Conservation (phyloP, 805 yeast genomes). For the Grigorovia jiainica region DNA sequence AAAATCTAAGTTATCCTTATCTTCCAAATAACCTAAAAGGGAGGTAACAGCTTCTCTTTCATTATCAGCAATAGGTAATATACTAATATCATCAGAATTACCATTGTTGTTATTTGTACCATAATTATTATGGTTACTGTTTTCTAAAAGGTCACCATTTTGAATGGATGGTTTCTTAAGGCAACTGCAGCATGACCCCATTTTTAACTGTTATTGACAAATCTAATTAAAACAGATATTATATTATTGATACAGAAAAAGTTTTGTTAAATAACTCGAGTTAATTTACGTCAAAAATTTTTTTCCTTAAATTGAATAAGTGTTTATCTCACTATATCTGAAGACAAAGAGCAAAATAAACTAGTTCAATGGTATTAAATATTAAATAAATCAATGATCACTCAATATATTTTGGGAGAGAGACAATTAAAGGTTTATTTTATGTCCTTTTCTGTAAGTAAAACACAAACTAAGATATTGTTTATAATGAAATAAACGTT, state of each 20-base stretch:
- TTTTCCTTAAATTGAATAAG: no score
- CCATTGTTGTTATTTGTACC: not conserved
- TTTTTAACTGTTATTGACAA: constrained; percentile 15
- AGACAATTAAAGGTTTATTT: not conserved
- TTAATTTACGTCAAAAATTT: no score
- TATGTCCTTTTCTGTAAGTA: no score
- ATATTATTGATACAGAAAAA: no score
- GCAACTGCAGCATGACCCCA: constrained; percentile 51
- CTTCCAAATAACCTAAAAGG: constrained; percentile 79
- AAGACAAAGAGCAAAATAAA: no score
- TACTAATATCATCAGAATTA: constrained; percentile 37
- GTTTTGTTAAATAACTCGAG: no score
- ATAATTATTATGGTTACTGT: not conserved
- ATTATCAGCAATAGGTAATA: constrained; percentile 81
- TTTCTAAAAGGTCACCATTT: not conserved
- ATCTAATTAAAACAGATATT: no score
- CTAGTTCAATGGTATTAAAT: no score
- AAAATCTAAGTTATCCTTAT: constrained; percentile 64
- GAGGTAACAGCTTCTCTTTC: constrained; percentile 95
- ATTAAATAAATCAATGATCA: no score
- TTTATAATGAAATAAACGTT: not conserved
- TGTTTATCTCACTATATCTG: no score
- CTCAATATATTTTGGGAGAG: no score
- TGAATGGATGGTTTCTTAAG: constrained; percentile 18
- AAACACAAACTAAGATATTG: no score